Base-by-base conservation (phyloP, 768 basidiomycete species). In the Boletus reticulatus region DNA sequence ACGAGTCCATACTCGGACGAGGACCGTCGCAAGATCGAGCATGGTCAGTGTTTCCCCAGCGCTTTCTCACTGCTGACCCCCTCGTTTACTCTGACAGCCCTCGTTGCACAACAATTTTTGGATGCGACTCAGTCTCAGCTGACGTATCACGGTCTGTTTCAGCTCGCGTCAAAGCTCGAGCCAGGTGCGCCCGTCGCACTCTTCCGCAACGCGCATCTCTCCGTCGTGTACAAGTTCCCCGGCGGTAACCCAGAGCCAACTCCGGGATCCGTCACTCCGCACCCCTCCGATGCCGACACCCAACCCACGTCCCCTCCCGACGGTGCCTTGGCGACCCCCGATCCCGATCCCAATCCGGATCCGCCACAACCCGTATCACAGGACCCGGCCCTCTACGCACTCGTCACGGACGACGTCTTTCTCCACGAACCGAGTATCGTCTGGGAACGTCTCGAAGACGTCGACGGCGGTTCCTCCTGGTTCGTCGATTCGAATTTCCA, bases 391-490 rank as follows among this genome's bases (percentile, higher is more conserved):
- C 75, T 97, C 8, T 95, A 92, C 68, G 83, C 84, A 2, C 85
- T 97, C 57, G 92, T 88, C 13, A 94, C 94, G 0, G 94, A 97
- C 69, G 79, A 89, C 39, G 83, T 85, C 17, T 94, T 97, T 68
- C 72, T 86, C 3, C 70, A 82, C 53, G 94, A 96, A 67, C 76
- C 84, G 0, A 83, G 83, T 17, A 83, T 96, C 24, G 88, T 94
- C 4, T 97, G 94, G 94, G 94, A 97, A 72, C 83, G 87, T 19
- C 73, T 97, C 29, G 91, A 90, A 62, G 94, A 96, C 64, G 80
- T 94, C 31, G 93, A 96, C 56, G 92, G 92, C 2, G 79, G 83
- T 3, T 85, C 78, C 59, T 84, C 88, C 31, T 80, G 81, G 6
- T 96, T 94, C 64, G 89, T 89, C 20, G 92, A 94, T 66, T 80